Conservation (phyloP, 1,139 yeast genomes). For the Suhomyces guaymorum region DNA sequence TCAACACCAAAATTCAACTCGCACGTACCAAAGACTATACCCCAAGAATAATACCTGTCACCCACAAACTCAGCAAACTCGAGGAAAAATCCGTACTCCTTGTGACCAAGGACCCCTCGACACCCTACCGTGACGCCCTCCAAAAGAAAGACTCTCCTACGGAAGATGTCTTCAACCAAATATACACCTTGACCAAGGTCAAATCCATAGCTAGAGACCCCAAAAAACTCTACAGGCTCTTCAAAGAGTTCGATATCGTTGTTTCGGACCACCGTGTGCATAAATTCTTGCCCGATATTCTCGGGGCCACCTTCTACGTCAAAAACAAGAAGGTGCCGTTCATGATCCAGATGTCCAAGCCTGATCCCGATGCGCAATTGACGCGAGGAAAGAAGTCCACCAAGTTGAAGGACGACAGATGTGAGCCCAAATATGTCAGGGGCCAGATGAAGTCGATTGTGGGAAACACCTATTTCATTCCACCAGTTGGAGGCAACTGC, state of each 20-base stretch:
- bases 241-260: constrained; percentile 62
- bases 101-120: constrained; percentile 69
- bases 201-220: constrained; percentile 47
- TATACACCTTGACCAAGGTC: constrained; percentile 57
- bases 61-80: constrained; percentile 48
- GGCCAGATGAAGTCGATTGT: constrained; percentile 63
- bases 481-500: constrained; percentile 58
- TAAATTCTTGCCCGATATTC: constrained; percentile 53
- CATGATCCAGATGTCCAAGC: constrained; percentile 64
- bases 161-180: constrained; percentile 58
- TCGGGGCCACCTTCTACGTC: constrained; percentile 58
- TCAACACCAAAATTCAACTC: constrained; percentile 54
- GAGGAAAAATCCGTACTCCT: constrained; percentile 54
- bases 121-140: constrained; percentile 50
- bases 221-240: constrained; percentile 47
- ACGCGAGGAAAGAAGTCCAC: constrained; percentile 33
- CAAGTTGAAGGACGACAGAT: constrained; percentile 51
- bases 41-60: constrained; percentile 67
- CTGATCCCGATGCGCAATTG: constrained; percentile 41
- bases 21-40: constrained; percentile 53
- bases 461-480: constrained; percentile 58
- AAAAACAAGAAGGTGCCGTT: constrained; percentile 64
- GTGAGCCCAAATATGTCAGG: constrained; percentile 61
- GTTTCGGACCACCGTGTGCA: constrained; percentile 67
- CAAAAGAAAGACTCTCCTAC: constrained; percentile 52